Evolutionary conservation across 129 eudicot species (phyloP).

Genomic region (Escallonia herrerae): DNA sequence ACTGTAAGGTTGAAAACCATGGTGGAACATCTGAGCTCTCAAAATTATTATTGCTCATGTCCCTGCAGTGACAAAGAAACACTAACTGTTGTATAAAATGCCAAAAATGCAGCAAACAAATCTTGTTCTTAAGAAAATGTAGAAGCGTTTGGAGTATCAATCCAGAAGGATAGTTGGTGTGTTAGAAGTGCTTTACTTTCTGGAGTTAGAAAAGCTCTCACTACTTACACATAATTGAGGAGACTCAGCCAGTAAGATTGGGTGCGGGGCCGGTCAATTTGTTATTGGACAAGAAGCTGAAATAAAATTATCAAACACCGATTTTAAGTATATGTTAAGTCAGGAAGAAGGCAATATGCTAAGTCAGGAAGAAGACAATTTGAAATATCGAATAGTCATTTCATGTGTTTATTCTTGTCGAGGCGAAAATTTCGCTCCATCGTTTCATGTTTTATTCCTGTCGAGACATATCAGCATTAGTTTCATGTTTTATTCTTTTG

Average conservation of each 20-base stretch:
- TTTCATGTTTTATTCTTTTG: too few relatives aligned
- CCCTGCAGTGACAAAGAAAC: constrained; percentile 33
- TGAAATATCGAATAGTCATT: too few relatives aligned
- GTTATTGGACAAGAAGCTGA: constrained; percentile 73
- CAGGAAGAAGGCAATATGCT: too few relatives aligned
- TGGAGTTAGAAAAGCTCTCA: background rate
- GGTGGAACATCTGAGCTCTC: constrained; percentile 51
- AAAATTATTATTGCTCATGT: constrained; percentile 85
- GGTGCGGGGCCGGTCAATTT: constrained; percentile 57
- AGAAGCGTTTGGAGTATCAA: background rate
- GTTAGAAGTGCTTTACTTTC: background rate
- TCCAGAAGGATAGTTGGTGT: background rate
- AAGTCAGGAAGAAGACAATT: too few relatives aligned
- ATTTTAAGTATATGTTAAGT: background rate
- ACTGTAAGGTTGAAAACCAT: constrained; percentile 57
- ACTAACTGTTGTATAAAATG: background rate
- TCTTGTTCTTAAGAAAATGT: background rate
- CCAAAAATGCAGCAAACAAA: constrained; percentile 1
- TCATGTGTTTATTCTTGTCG: too few relatives aligned
- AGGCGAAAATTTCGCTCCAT: too few relatives aligned
- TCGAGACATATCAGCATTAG: too few relatives aligned
- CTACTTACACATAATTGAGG: constrained; percentile 64
- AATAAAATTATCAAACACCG: constrained; percentile 1
- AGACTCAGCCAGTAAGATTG: constrained; percentile 54
- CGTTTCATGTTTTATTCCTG: too few relatives aligned